Evolutionary conservation across 192 early-diverging fungal species (phyloP).

Genomic region (Phlyctochytrium planicorne): DNA sequence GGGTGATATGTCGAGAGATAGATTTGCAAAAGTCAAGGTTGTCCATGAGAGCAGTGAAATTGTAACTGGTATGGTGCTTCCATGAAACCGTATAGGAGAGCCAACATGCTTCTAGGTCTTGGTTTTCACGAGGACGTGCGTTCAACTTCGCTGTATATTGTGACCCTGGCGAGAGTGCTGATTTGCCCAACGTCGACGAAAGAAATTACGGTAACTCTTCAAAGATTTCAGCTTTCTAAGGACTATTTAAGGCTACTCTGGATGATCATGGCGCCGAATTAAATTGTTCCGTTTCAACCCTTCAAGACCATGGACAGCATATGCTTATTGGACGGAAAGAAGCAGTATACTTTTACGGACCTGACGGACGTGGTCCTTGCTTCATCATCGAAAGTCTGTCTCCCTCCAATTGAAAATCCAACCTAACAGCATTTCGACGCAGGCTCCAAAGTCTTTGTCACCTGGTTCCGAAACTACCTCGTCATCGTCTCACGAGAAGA

Average conservation of each 20-base stretch:
- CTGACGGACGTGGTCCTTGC: slow-evolving; percentile 88
- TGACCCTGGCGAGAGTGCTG: slow-evolving; percentile 62
- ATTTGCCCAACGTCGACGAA: slow-evolving; percentile 59
- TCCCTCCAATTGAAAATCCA: slow-evolving; percentile 33
- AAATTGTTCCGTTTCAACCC: slow-evolving; percentile 69
- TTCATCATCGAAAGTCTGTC: slow-evolving; percentile 79
- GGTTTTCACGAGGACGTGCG: slow-evolving; percentile 71
- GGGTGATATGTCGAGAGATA: slow-evolving; percentile 77
- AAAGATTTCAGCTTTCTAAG: background rate
- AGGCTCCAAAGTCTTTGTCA: slow-evolving; percentile 66
- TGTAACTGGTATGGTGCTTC: slow-evolving; percentile 68
- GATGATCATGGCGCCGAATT: slow-evolving; percentile 83
- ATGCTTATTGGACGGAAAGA: slow-evolving; percentile 87
- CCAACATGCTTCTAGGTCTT: slow-evolving; percentile 48
- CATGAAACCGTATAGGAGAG: slow-evolving; percentile 11
- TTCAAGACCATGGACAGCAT: slow-evolving; percentile 62
- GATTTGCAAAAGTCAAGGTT: slow-evolving; percentile 73
- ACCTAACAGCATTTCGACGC: no score
- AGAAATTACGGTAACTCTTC: slow-evolving; percentile 26
- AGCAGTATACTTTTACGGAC: slow-evolving; percentile 87
- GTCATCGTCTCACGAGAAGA: slow-evolving; percentile 60
- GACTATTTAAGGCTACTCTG: slow-evolving; percentile 40
- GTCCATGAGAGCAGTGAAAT: slow-evolving; percentile 83
- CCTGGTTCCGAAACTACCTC: slow-evolving; percentile 74
- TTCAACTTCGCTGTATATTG: slow-evolving; percentile 64